Base-by-base conservation (phyloP, 176 grass and related monocot species). In the Zizania latifolia region DNA sequence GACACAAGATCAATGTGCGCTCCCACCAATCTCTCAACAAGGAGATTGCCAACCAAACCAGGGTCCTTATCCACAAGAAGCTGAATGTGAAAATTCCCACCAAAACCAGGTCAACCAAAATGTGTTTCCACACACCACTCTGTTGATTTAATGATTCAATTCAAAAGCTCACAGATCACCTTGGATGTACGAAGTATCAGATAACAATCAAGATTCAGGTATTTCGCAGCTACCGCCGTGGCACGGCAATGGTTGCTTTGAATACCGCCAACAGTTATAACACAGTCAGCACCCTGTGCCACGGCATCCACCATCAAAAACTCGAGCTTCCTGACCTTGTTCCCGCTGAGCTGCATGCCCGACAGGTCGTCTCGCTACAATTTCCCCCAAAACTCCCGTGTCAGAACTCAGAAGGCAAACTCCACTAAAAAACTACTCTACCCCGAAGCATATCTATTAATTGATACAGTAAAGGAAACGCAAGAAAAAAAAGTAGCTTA, bases 241-340 rank as follows among this genome's bases (percentile, higher is more conserved):
- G 95, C 91, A 13, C 91, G 91, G 46, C 95, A 99, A 21, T 99
- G 95, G 57, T 94, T 98, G 58, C 95, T 98, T 72, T 98, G 91
- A 28, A 98, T 94, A 58, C 95, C 95, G 66, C 95, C 95, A 8
- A 94, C 91, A 5, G 91, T 94, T 46, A 98, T 94, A 65, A 98
- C 21, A 3, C 95, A 94, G 29, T 99, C 84, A 0, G 91, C 86
- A 0, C 89, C 91, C 60, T 85, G 72, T 0, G 84, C 70, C 3
- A 90, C 63, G 0, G 89, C 95, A 39, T 98, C 91, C 0, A 84
- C 89, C 89, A 98, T 63, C 72, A 98, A 80, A 71, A 98, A 98
- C 62, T 98, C 94, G 11, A 98, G 81, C 78, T 98, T 98, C 78
- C 95, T 78, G 36, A 92, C 95, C 82, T 98, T 98, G 69, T 98